Evolutionary conservation across 2,329 filamentous ascomycete genomes (phyloP).

Genomic region (Ilyonectria destructans): DNA sequence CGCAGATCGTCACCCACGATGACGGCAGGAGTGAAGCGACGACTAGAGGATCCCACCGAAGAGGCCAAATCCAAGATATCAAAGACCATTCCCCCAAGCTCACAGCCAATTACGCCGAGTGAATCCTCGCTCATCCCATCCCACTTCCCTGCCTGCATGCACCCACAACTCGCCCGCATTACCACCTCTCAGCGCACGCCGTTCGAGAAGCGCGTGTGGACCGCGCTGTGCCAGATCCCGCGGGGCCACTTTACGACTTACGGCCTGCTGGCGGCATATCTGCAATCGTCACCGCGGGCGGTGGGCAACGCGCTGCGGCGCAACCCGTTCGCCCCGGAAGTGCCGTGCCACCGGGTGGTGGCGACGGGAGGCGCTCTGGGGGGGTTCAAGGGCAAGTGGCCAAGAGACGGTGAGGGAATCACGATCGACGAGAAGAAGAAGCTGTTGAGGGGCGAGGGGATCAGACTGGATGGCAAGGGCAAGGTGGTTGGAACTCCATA

Average conservation of each 20-base stretch:
- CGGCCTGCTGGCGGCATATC: constrained; percentile 77
- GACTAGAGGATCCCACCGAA: constrained; percentile 38
- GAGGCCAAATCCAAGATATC: constrained; percentile 33
- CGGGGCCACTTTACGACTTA: constrained; percentile 84
- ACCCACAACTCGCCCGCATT: constrained; percentile 62
- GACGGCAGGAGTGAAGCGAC: constrained; percentile 37
- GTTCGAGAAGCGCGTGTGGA: constrained; percentile 78
- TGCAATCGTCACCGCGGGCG: constrained; percentile 81
- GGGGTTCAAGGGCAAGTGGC: constrained; percentile 80
- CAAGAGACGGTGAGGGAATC: constrained; percentile 73
- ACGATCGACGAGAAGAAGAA: constrained; percentile 76
- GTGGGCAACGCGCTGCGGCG: constrained; percentile 83
- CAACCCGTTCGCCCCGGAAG: constrained; percentile 87
- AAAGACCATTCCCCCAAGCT: constrained; percentile 24
- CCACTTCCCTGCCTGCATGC: constrained; percentile 47
- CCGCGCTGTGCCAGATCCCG: constrained; percentile 84
- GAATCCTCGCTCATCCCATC: constrained; percentile 25
- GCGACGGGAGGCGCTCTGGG: constrained; percentile 81
- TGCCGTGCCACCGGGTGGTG: constrained; percentile 87
- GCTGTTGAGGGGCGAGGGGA: constrained; percentile 75
- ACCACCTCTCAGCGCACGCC: constrained; percentile 62
- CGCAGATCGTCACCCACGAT: constrained; percentile 24
- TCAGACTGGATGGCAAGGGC: constrained; percentile 74
- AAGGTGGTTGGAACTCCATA: constrained; percentile 73
- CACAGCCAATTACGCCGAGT: constrained; percentile 13